A percentile compares a stretch with the other conserved stretches of the same genome.
phyloP scores from a whole-genome alignment of 768 basidiomycete genomes.

The Neoboletus magnificus region DNA sequence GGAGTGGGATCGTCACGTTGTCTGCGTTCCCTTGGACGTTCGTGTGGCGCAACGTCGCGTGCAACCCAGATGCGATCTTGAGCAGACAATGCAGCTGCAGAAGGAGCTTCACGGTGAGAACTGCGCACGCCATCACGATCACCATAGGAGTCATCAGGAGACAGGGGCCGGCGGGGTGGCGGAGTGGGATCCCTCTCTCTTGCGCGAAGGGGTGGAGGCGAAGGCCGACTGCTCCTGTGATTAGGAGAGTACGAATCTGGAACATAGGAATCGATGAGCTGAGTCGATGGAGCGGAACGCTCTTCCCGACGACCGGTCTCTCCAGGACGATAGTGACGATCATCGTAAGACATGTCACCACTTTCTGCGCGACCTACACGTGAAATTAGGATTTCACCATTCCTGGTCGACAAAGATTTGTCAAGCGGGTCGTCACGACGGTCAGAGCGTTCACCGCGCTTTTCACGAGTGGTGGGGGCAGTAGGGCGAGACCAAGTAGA shows the following conservation, averaged over 20 bases:
- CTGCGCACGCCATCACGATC: conserved; percentile 20
- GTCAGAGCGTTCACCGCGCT: conserved; percentile 22
- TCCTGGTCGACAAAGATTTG: conserved; percentile 23
- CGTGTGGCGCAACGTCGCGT: conserved; percentile 9
- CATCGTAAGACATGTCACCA: conserved; percentile 47
- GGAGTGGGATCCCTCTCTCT: conserved; percentile 24
- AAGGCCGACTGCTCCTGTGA: conserved; percentile 19
- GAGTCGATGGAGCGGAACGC: conserved; percentile 17
- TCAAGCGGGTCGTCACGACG: conserved; percentile 29
- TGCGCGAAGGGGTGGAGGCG: conserved; percentile 22
- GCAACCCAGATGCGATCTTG: conserved; percentile 28
- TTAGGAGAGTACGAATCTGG: conserved; percentile 28
- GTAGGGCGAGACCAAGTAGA: conserved; percentile 58
- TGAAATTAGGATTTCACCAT: conserved; percentile 18
- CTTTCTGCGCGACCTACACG: conserved; percentile 30
- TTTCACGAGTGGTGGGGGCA: conserved; percentile 27
- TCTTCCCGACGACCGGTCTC: conserved; percentile 30
- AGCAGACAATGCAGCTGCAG: conserved; percentile 11
- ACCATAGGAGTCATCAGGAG: conserved; percentile 19
- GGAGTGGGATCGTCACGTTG: conserved; percentile 24
- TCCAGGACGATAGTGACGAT: conserved; percentile 64
- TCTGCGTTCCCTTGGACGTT: conserved; percentile 23
- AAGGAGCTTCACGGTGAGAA: conserved; percentile 21
- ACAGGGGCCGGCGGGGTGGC: conserved; percentile 22
- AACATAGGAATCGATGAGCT: conserved; percentile 26